Evolutionary conservation across 164 flowering plant genomes (phyloP).

Genomic region (Liriodendron chinense): DNA sequence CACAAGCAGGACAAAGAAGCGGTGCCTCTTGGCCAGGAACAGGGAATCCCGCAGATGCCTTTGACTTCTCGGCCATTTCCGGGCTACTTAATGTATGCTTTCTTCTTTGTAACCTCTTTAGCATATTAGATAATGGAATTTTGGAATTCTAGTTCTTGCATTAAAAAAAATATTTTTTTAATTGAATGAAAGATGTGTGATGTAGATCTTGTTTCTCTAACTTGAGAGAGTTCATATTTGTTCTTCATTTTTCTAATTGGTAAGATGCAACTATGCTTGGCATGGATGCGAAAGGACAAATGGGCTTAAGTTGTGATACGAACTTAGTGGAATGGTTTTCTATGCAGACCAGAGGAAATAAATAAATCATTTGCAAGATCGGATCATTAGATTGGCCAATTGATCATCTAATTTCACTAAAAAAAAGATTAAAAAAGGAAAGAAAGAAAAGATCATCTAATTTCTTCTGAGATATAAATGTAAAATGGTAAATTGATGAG

Average conservation of each 20-base stretch:
- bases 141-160: not conserved
- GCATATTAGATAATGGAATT: not conserved
- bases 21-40: constrained; percentile 32
- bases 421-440: no score
- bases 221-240: not conserved
- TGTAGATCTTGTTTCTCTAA: not conserved
- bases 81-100: constrained; percentile 70
- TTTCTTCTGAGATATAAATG: no score
- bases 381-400: no score
- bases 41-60: constrained; percentile 47
- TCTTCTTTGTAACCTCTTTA: not conserved
- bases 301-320: no score
- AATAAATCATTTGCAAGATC: no score
- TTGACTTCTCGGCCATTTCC: constrained; percentile 84
- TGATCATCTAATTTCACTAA: no score
- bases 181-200: not conserved
- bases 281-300: no score
- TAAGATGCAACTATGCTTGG: not conserved
- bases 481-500: no score
- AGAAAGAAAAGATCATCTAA: no score
- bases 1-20: constrained; percentile 27
- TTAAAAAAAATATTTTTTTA: not conserved
- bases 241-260: not conserved
- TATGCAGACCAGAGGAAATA: no score
- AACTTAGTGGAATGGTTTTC: no score